Conservation (phyloP, 2,329 filamentous ascomycete species). For the Monosporascus ibericus region DNA sequence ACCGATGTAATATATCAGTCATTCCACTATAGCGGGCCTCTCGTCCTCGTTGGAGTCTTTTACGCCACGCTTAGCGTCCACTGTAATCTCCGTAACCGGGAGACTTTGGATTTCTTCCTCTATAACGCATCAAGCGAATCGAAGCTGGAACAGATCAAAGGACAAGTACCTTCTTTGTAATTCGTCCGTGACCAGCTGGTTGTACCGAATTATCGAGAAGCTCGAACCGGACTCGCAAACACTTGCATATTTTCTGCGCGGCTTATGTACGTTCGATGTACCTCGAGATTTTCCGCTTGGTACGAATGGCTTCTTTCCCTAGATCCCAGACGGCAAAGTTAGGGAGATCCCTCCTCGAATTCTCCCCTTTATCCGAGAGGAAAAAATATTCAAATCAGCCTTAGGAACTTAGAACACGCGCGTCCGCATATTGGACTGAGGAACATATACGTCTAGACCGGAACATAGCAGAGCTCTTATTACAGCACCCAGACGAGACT, state of each 20-base stretch:
- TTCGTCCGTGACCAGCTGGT: constrained; percentile 1
- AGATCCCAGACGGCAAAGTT: constrained; percentile 1
- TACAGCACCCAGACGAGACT: background rate
- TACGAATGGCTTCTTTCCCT: constrained; percentile 1
- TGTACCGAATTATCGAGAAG: constrained; percentile 1
- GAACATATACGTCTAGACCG: background rate
- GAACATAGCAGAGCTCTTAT: background rate
- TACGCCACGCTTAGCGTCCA: constrained; percentile 5
- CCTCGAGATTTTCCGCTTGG: constrained; percentile 1
- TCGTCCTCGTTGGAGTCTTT: constrained; percentile 2
- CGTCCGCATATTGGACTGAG: background rate
- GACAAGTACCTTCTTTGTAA: constrained; percentile 2
- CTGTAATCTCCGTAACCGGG: constrained; percentile 3
- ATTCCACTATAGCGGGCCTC: constrained; percentile 1
- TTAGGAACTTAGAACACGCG: background rate
- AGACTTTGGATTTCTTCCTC: constrained; percentile 5
- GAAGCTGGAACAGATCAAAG: constrained; percentile 2
- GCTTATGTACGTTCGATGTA: constrained; percentile 1
- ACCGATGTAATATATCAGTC: constrained; percentile 1
- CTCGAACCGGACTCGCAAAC: background rate
- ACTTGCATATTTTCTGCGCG: constrained; percentile 2
- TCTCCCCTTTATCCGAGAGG: background rate
- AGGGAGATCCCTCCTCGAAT: background rate
- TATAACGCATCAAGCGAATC: constrained; percentile 1
- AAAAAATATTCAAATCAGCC: background rate